Evolutionary conservation across 306 rosid species (phyloP).

Genomic region (Vachellia collinsii): DNA sequence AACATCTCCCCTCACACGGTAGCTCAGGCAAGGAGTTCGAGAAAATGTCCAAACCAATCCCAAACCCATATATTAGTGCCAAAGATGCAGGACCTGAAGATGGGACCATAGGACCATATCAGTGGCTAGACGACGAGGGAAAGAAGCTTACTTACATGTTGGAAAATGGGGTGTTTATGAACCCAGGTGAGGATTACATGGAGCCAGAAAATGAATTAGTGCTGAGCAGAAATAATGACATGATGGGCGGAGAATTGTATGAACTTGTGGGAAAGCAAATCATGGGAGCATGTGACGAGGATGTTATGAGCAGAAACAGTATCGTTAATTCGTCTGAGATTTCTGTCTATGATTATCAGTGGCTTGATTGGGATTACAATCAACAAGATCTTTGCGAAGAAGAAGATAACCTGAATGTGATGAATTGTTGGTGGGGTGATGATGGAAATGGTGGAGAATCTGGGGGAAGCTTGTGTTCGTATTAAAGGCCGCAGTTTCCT

Average conservation of each 20-base stretch:
- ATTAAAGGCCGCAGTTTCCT: background rate
- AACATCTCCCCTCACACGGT: background rate
- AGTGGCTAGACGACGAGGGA: conserved; percentile 52
- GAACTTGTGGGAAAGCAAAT: conserved; percentile 32
- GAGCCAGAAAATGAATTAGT: conserved; percentile 23
- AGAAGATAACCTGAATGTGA: conserved; percentile 41
- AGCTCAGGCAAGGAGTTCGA: conserved; percentile 3
- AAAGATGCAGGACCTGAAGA: conserved; percentile 11
- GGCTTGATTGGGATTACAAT: conserved; percentile 48
- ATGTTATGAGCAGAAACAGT: conserved; percentile 30
- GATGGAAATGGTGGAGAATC: conserved; percentile 27
- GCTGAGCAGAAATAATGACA: background rate
- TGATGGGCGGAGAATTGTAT: conserved; percentile 1
- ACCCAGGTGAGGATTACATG: conserved; percentile 27
- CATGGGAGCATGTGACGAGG: conserved; percentile 34
- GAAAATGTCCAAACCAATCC: conserved; percentile 16
- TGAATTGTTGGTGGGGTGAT: conserved; percentile 52
- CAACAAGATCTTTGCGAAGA: conserved; percentile 42
- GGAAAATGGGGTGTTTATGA: conserved; percentile 31
- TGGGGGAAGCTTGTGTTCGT: background rate
- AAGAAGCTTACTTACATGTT: conserved; percentile 41
- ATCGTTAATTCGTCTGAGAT: conserved; percentile 44
- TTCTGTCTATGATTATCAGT: conserved; percentile 51
- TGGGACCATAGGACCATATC: conserved; percentile 48
- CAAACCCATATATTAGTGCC: background rate